phyloP scores from a whole-genome alignment of 192 early-diverging fungal genomes.

The Coemansia sp. region DNA sequence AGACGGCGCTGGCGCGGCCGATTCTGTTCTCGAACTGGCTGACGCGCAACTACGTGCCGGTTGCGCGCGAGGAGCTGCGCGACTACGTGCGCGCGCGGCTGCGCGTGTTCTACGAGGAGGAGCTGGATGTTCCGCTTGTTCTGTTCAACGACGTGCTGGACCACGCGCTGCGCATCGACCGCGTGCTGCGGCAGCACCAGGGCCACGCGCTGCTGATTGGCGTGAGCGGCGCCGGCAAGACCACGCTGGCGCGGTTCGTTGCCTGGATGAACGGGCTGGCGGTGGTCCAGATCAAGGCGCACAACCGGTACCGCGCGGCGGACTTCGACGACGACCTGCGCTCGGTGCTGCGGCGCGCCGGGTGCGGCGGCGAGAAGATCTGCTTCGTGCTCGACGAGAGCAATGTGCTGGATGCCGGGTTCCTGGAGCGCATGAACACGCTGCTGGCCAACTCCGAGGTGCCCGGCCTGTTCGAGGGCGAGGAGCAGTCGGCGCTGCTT shows the following conservation, averaged over 20 bases:
- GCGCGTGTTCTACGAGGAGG: conserved; percentile 99
- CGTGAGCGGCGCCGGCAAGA: conserved; percentile 96
- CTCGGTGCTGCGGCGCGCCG: conserved; percentile 81
- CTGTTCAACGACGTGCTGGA: conserved; percentile 98
- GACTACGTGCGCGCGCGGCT: conserved; percentile 92
- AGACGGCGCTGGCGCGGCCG: conserved; percentile 76
- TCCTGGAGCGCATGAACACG: conserved; percentile 99
- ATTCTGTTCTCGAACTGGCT: conserved; percentile 98
- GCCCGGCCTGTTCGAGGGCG: conserved; percentile 98
- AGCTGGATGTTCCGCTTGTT: conserved; percentile 94
- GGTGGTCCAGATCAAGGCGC: conserved; percentile 97
- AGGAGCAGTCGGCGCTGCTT: conserved; percentile 94
- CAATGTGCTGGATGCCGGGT: conserved; percentile 94
- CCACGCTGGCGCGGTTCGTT: conserved; percentile 97
- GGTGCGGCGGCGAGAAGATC: conserved; percentile 97
- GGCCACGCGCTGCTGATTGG: conserved; percentile 98
- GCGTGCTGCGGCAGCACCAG: conserved; percentile 97
- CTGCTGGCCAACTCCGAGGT: conserved; percentile 98
- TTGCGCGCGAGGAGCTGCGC: conserved; percentile 84
- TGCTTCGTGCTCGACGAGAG: conserved; percentile 99
- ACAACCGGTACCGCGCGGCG: conserved; percentile 91
- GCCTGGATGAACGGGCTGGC: conserved; percentile 99
- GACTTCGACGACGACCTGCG: conserved; percentile 99
- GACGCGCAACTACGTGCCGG: conserved; percentile 88
- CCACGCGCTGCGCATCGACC: conserved; percentile 96